Conservation (phyloP, 257 asterid genomes). For the Solanum corneliomulleri region DNA sequence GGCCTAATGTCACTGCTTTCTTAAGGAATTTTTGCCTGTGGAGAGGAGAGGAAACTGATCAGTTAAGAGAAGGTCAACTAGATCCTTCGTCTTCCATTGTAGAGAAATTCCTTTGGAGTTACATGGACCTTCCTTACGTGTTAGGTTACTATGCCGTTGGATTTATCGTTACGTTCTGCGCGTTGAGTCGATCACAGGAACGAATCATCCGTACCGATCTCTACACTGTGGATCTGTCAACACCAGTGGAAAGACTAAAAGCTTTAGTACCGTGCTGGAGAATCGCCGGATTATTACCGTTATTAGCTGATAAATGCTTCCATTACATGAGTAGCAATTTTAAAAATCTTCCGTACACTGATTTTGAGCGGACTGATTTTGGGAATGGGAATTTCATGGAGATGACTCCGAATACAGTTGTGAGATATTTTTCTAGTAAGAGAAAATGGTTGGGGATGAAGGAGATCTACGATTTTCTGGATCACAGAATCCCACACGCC, state of each 20-base stretch:
- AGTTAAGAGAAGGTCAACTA: conserved; percentile 23
- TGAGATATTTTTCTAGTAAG: conserved; percentile 9
- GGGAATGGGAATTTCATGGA: conserved; percentile 20
- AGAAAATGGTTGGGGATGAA: conserved; percentile 25
- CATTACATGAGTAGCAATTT: not conserved
- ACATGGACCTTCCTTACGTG: conserved; percentile 26
- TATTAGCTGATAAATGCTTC: conserved; percentile 24
- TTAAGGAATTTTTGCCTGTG: conserved; percentile 29
- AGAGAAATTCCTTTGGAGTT: conserved; percentile 32
- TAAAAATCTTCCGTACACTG: conserved; percentile 10
- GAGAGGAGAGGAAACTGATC: conserved; percentile 41
- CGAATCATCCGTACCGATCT: conserved; percentile 34
- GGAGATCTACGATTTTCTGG: conserved; percentile 33
- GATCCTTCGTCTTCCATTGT: conserved; percentile 30
- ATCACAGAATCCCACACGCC: conserved; percentile 28
- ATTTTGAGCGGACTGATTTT: conserved; percentile 26
- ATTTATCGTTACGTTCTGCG: conserved; percentile 27
- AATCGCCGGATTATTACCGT: conserved; percentile 27
- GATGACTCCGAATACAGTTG: conserved; percentile 24
- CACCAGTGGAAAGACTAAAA: conserved; percentile 23
- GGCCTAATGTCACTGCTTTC: conserved; percentile 32
- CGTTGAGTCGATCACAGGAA: conserved; percentile 25
- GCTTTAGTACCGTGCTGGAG: conserved; percentile 36
- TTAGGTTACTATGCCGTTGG: conserved; percentile 39
- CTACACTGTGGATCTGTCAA: conserved; percentile 26